Evolutionary conservation across 2,329 filamentous ascomycete species (phyloP).

Genomic region (Alternaria arborescens): DNA sequence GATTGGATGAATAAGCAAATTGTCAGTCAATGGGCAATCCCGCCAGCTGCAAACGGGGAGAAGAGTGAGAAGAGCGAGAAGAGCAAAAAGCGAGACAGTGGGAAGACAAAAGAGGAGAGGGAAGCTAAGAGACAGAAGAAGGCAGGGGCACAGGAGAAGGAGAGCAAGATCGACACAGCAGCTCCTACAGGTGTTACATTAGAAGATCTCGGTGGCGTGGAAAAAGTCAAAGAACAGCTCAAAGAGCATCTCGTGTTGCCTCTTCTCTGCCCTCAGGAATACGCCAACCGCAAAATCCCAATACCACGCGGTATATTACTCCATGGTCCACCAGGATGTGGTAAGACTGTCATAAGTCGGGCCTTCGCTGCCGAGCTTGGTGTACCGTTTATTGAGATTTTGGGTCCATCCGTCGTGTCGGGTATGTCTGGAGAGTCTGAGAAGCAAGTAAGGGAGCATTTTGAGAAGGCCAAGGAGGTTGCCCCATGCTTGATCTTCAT

Average conservation of each 20-base stretch:
- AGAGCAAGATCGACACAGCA: slow-evolving; percentile 64
- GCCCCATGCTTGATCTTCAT: slow-evolving; percentile 92
- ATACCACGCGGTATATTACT: slow-evolving; percentile 78
- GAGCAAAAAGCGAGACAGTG: slow-evolving; percentile 55
- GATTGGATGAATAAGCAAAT: slow-evolving; percentile 74
- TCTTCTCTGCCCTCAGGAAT: slow-evolving; percentile 72
- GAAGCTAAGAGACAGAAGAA: slow-evolving; percentile 70
- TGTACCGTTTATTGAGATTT: slow-evolving; percentile 82
- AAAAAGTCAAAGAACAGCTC: slow-evolving; percentile 73
- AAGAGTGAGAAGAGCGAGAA: slow-evolving; percentile 44
- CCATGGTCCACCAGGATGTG: slow-evolving; percentile 84
- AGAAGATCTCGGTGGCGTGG: slow-evolving; percentile 78
- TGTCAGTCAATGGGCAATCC: slow-evolving; percentile 63
- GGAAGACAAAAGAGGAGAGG: slow-evolving; percentile 70
- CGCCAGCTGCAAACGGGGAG: slow-evolving; percentile 39
- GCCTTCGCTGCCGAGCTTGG: slow-evolving; percentile 79
- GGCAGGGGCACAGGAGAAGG: slow-evolving; percentile 43
- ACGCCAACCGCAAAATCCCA: slow-evolving; percentile 70
- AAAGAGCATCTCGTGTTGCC: slow-evolving; percentile 77
- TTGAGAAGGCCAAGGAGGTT: slow-evolving; percentile 84
- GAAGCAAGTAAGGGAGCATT: slow-evolving; percentile 83
- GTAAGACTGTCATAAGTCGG: slow-evolving; percentile 85
- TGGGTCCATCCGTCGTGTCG: slow-evolving; percentile 80
- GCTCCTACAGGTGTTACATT: slow-evolving; percentile 74
- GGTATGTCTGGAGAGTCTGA: slow-evolving; percentile 91